Conservation (phyloP, 202 grass and related monocot species). For the Miscanthus sacchariflorus region DNA sequence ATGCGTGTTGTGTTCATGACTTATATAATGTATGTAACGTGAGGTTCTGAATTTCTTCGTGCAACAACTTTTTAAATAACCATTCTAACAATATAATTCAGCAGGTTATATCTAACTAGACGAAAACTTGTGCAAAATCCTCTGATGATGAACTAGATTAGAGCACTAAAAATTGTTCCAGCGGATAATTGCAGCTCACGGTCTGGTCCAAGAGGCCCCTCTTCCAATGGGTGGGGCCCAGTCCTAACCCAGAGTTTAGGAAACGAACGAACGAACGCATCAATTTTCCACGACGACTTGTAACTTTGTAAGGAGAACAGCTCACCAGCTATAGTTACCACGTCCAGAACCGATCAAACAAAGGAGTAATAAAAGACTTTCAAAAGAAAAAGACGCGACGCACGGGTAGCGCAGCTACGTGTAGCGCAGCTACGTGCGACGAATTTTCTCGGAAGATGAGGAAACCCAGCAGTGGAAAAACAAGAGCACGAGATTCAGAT, state of each 20-base stretch:
- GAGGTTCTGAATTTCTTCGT: background rate
- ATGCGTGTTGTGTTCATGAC: background rate
- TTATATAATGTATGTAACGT: background rate
- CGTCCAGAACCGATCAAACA: background rate
- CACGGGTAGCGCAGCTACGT: background rate
- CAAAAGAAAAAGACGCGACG: background rate
- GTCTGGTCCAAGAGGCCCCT: background rate
- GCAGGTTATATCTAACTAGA: background rate
- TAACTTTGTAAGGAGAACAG: background rate
- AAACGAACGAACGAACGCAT: background rate
- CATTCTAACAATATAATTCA: background rate
- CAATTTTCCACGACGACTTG: constrained; percentile 19
- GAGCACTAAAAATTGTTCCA: background rate
- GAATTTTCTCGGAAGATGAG: background rate
- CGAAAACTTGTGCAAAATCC: background rate
- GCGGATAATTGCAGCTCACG: background rate
- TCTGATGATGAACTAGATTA: background rate
- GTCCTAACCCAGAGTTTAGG: background rate
- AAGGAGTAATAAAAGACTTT: background rate
- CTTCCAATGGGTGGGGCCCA: background rate
- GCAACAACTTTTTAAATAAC: background rate
- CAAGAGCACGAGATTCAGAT: background rate
- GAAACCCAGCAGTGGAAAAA: background rate
- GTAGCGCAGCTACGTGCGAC: background rate
- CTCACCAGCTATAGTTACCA: background rate